These are phyloP conservation scores for Neurospora sp. DNA, from an alignment of 495 filamentous ascomycete species.

Conservation along the genomic window DNA sequence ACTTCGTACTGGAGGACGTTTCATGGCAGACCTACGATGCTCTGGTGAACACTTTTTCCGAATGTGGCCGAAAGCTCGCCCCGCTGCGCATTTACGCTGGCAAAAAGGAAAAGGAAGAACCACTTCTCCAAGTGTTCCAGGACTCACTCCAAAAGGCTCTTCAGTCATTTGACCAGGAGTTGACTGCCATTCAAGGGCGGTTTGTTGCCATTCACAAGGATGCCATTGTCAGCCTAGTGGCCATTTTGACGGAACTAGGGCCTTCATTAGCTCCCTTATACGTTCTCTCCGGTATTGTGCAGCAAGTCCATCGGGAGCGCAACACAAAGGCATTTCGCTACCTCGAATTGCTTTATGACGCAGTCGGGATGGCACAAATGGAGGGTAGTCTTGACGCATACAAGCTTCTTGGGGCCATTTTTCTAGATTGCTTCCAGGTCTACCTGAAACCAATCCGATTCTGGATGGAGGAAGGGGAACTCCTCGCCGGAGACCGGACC, in stretches of 20 bases:
- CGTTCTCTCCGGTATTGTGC: conserved; percentile 41
- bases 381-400: conserved; percentile 52
- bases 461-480: conserved; percentile 79
- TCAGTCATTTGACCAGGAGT: conserved; percentile 29
- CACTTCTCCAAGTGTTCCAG: conserved; percentile 42
- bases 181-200: conserved; percentile 35
- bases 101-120: conserved; percentile 24
- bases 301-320: conserved; percentile 25
- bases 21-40: conserved; percentile 34
- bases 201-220: conserved; percentile 34
- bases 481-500: conserved; percentile 48
- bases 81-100: conserved; percentile 24
- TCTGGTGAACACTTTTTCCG: conserved; percentile 27
- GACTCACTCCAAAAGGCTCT: conserved; percentile 33
- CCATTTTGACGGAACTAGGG: conserved; percentile 51
- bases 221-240: conserved; percentile 46
- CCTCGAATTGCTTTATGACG: conserved; percentile 66
- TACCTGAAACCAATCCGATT: conserved; percentile 68
- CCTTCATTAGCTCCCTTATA: conserved; percentile 43
- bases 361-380: conserved; percentile 57
- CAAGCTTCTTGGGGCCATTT: conserved; percentile 51
- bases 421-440: conserved; percentile 73
- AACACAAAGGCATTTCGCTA: conserved; percentile 42
- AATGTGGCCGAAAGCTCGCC: conserved; percentile 28
- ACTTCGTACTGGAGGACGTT: conserved; percentile 26